Percentiles rank a stretch among this genome's conserved stretches.
phyloP scores from a whole-genome alignment of 331 rosid species.

The Malus hybrid region DNA sequence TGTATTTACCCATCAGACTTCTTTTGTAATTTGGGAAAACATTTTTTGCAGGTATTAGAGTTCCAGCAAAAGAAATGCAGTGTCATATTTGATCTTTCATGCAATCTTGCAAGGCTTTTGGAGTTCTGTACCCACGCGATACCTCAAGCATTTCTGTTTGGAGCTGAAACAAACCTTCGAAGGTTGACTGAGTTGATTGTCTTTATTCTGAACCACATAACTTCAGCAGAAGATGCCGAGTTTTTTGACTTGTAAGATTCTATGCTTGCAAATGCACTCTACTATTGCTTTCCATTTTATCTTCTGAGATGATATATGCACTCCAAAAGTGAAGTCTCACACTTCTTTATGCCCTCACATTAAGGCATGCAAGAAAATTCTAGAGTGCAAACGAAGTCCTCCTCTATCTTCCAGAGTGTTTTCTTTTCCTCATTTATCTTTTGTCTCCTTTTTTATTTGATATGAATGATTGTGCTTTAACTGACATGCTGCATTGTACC shows the following conservation, averaged over 20 bases:
- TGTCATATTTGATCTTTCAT: slow-evolving; percentile 89
- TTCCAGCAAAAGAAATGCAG: slow-evolving; percentile 93
- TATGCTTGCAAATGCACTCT: background rate
- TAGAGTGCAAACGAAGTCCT: background rate
- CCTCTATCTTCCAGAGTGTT: background rate
- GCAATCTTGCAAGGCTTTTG: slow-evolving; percentile 85
- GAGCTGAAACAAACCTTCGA: slow-evolving; percentile 84
- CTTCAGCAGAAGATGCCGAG: slow-evolving; percentile 78
- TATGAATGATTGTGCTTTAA: no score
- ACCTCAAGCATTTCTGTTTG: slow-evolving; percentile 86
- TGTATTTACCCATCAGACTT: background rate
- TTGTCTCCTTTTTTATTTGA: no score
- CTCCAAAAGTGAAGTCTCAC: background rate
- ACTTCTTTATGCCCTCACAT: background rate
- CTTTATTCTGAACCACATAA: slow-evolving; percentile 75
- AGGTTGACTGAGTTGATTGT: slow-evolving; percentile 89
- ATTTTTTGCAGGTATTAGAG: slow-evolving; percentile 67
- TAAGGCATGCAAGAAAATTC: background rate
- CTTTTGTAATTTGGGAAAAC: slow-evolving; percentile 9
- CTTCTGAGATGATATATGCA: background rate
- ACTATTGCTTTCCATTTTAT: background rate
- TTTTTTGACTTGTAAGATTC: slow-evolving; percentile 86
- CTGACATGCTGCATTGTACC: no score
- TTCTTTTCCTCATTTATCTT: no score
- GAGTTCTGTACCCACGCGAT: slow-evolving; percentile 84